Evolutionary conservation across 257 asterid species (phyloP).

Genomic region (Osmanthus fragrans): DNA sequence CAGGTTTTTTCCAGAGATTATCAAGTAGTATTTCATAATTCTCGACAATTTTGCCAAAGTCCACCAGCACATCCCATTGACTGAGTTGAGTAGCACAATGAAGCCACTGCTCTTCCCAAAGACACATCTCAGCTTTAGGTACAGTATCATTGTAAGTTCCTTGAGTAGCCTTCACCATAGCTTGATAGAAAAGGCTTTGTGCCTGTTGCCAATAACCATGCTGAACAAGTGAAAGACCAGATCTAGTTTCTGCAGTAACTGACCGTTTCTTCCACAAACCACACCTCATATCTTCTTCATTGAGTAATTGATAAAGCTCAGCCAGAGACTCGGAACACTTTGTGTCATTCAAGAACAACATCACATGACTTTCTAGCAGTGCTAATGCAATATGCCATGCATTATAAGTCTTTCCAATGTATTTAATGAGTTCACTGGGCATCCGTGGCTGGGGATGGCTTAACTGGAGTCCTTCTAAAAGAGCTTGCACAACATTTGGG

Average conservation of each 20-base stretch:
- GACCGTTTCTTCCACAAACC: constrained; percentile 99
- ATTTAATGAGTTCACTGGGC: constrained; percentile 98
- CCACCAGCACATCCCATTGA: constrained; percentile 97
- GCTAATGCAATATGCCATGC: constrained; percentile 97
- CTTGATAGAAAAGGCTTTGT: constrained; percentile 96
- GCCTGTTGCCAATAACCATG: constrained; percentile 99
- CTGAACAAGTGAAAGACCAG: constrained; percentile 98
- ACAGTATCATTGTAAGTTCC: constrained; percentile 95
- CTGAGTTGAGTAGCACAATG: constrained; percentile 94
- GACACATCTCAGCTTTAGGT: constrained; percentile 99
- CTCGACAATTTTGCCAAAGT: constrained; percentile 90
- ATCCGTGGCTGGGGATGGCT: constrained; percentile 99
- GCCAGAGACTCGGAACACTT: constrained; percentile 98
- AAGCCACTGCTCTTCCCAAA: constrained; percentile 99
- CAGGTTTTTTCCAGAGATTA: constrained; percentile 99
- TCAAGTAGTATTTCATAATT: constrained; percentile 94
- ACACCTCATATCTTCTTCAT: constrained; percentile 99
- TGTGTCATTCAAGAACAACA: constrained; percentile 88
- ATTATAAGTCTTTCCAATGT: constrained; percentile 94
- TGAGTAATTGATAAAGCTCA: constrained; percentile 94
- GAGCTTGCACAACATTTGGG: constrained; percentile 99
- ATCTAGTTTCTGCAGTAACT: constrained; percentile 92
- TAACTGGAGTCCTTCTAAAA: constrained; percentile 95
- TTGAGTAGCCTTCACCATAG: constrained; percentile 98
- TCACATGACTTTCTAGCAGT: constrained; percentile 95